phyloP scores from a whole-genome alignment of 257 asterid genomes.

The Fraxinus excelsior region DNA sequence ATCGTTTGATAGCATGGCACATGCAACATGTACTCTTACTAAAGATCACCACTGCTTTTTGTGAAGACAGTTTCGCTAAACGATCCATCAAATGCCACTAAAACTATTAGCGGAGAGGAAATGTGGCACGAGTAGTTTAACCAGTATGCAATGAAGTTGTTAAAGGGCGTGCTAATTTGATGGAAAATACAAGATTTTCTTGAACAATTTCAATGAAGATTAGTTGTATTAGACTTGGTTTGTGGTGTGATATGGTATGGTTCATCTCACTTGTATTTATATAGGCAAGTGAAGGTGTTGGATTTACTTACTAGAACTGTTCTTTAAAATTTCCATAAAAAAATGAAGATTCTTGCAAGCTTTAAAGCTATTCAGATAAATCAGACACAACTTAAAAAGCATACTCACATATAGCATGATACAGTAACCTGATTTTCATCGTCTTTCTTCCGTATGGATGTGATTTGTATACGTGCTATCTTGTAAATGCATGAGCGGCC shows the following conservation, averaged over 20 bases:
- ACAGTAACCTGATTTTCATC: neutral
- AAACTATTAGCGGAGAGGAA: neutral
- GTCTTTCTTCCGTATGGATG: neutral
- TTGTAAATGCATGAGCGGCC: neutral
- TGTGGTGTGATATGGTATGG: neutral
- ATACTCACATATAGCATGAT: slow-evolving; percentile 23
- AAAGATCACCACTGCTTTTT: slow-evolving; percentile 20
- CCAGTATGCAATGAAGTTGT: neutral
- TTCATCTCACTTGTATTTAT: neutral
- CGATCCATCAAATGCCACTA: slow-evolving; percentile 34
- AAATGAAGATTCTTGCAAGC: slow-evolving; percentile 23
- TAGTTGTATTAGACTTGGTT: neutral
- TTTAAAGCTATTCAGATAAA: neutral
- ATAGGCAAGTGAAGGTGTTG: neutral
- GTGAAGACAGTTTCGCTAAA: slow-evolving; percentile 32
- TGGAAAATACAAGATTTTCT: neutral
- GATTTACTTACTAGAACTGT: neutral
- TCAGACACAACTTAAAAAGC: slow-evolving; percentile 15
- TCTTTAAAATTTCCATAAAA: neutral
- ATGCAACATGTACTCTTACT: slow-evolving; percentile 27
- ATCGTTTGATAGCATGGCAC: slow-evolving; percentile 26
- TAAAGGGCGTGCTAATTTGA: neutral
- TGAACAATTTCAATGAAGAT: neutral
- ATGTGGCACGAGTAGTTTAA: neutral
- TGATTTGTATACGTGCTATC: neutral